Conservation (phyloP, 2,329 filamentous ascomycete genomes). For the Teratosphaeria destructans region DNA sequence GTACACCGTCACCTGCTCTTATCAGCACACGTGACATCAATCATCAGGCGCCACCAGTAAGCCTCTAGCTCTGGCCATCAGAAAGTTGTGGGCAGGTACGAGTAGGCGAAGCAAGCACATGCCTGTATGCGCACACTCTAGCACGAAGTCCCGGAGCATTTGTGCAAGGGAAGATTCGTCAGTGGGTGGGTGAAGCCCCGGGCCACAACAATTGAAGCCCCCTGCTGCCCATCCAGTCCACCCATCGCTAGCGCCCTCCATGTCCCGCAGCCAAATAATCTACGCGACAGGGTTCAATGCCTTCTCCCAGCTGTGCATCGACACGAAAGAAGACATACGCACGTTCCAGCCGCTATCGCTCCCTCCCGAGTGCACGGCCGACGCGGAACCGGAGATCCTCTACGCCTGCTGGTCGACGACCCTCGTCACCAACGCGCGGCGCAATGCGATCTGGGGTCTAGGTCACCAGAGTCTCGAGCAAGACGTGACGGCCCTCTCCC, state of each 20-base stretch:
- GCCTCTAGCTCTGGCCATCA: too few species aligned
- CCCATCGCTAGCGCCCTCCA: neutral
- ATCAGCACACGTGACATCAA: too few species aligned
- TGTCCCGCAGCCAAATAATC: neutral
- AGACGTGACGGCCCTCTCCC: constrained; percentile 7
- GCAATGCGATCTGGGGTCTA: constrained; percentile 4
- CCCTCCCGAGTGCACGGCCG: neutral
- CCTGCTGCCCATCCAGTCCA: neutral
- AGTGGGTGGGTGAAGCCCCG: too few species aligned
- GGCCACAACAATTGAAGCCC: too few species aligned
- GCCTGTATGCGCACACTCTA: neutral
- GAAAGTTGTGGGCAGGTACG: too few species aligned
- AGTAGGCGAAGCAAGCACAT: too few species aligned
- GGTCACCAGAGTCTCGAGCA: constrained; percentile 11
- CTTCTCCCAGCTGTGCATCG: constrained; percentile 14
- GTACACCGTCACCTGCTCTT: too few species aligned
- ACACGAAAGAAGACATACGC: constrained; percentile 9
- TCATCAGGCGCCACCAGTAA: too few species aligned
- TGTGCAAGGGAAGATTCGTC: too few species aligned
- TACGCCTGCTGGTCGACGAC: constrained; percentile 26
- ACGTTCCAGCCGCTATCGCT: constrained; percentile 5
- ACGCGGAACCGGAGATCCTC: constrained; percentile 9
- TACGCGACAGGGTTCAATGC: constrained; percentile 22
- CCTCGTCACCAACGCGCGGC: constrained; percentile 7
- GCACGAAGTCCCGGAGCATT: neutral